Evolutionary conservation across 352 stramenopile species (phyloP), one percentile per base, ranked within the genome.

Genomic region (Globisporangium ultimum): DNA sequence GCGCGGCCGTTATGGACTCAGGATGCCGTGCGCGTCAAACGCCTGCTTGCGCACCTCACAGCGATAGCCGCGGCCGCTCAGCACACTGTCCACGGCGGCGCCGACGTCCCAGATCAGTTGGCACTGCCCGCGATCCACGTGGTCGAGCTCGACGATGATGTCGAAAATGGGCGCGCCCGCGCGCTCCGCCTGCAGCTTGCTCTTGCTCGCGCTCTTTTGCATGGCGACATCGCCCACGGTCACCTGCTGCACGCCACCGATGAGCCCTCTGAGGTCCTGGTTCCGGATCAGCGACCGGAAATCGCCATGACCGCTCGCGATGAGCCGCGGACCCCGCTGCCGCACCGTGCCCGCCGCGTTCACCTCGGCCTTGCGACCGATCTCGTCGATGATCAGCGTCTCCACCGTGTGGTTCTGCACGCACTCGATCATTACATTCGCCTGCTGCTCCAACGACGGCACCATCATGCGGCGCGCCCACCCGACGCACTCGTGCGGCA

Each of bases 361-460:
- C 18, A 96, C 89, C 51, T 97, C 89, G 17, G 64, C 74, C 11
- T 77, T 78, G 32, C 86, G 72, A 41, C 87, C 84, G 61, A 97
- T 93, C 63, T 98, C 89, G 68, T 98, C 89, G 48, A 97, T 79
- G 32, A 97, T 82, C 45, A 97, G 77, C 22, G 81, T 90, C 53
- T 87, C 58, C 17, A 94, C 88, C 10, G 87, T 96, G 68, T 97
- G 85, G 64, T 97, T 96, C 59, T 97, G 88, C 22, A 96, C 82
- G 52, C 79, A 92, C 72, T 97, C 88, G 48, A 94, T 72, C 88
- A 97, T 97, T 3, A 95, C 76, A 18, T 64, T 57, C 17, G 68
- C 72, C 67, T 95, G 87, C 10, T 75, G 66, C 41, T 89, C 70
- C 1, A 94, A 62, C n/a, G 68, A 79, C 34, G 59, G 60, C 14